These are phyloP conservation scores for Penicillium glabrum DNA, from an alignment of 2,329 filamentous ascomycete species.

Conservation along the genomic window DNA sequence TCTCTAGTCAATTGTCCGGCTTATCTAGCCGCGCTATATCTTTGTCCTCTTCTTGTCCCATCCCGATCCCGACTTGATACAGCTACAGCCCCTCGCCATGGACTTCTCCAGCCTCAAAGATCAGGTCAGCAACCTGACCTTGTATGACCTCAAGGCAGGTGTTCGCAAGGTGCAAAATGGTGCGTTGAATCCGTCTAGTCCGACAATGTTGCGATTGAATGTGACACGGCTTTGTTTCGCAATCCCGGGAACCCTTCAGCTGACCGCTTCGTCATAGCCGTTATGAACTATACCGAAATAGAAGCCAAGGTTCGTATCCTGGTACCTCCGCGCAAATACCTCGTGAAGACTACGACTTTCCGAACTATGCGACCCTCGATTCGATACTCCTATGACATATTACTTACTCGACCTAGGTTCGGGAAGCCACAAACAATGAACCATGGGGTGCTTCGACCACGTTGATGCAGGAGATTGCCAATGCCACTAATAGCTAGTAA, in stretches of 20 bases:
- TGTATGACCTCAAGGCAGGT: conserved; percentile 94
- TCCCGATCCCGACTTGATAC: conserved; percentile 6
- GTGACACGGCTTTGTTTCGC: background rate
- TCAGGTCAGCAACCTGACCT: conserved; percentile 83
- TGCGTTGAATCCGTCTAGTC: conserved; percentile 45
- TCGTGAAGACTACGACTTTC: background rate
- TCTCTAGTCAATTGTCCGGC: conserved; percentile 12
- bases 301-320: conserved; percentile 60
- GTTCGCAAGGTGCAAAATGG: conserved; percentile 97
- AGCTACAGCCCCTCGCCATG: conserved; percentile 55
- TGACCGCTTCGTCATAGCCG: conserved; percentile 57
- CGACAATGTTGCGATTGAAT: background rate
- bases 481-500: conserved; percentile 97
- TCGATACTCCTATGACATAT: background rate
- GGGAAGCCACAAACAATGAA: conserved; percentile 98
- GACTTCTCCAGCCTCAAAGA: conserved; percentile 83
- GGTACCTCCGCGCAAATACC: conserved; percentile 9
- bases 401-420: conserved; percentile 60
- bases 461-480: conserved; percentile 96
- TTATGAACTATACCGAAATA: conserved; percentile 98
- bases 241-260: conserved; percentile 10
- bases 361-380: background rate
- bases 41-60: conserved; percentile 3
- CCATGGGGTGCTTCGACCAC: conserved; percentile 87
- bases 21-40: background rate